These are phyloP conservation scores for Phytophthora macrochlamydospora DNA, from an alignment of 352 stramenopile genomes.

Conservation along the genomic window DNA sequence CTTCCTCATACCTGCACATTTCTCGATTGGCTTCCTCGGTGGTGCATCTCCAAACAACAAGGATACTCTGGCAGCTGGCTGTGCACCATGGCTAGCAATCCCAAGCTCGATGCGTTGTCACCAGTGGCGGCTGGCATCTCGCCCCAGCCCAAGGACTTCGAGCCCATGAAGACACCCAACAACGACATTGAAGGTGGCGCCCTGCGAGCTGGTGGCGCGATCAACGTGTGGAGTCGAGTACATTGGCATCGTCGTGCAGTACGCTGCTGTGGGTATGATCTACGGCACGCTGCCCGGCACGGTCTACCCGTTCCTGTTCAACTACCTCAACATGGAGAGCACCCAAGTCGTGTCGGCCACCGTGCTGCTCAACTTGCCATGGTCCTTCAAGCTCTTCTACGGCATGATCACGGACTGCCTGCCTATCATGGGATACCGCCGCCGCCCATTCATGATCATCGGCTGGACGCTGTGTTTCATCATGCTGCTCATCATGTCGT, in stretches of 20 bases:
- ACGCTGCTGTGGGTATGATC: slow-evolving; percentile 45
- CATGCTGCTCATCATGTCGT: slow-evolving; percentile 52
- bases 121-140: slow-evolving; percentile 21
- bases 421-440: slow-evolving; percentile 53
- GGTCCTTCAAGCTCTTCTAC: slow-evolving; percentile 63
- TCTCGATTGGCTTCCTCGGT: slow-evolving; percentile 14
- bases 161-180: slow-evolving; percentile 30
- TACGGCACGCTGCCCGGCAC: slow-evolving; percentile 45
- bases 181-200: slow-evolving; percentile 13
- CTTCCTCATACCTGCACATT: slow-evolving; percentile 18
- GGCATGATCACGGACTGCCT: slow-evolving; percentile 53
- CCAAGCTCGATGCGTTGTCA: slow-evolving; percentile 26
- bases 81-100: slow-evolving; percentile 7
- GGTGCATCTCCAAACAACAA: slow-evolving; percentile 2
- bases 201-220: slow-evolving; percentile 19
- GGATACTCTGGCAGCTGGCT: slow-evolving; percentile 1
- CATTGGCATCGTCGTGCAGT: slow-evolving; percentile 47
- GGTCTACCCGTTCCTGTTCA: slow-evolving; percentile 50
- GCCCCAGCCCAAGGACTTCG: slow-evolving; percentile 24
- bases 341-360: slow-evolving; percentile 42
- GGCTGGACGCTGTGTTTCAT: slow-evolving; percentile 45
- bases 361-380: slow-evolving; percentile 46
- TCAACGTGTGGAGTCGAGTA: slow-evolving; percentile 47
- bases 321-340: slow-evolving; percentile 55
- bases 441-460: slow-evolving; percentile 60